Evolutionary conservation across 2,329 filamentous ascomycete species (phyloP), one percentile per base, ranked within the genome.

Genomic region (Colletotrichum truncatum): DNA sequence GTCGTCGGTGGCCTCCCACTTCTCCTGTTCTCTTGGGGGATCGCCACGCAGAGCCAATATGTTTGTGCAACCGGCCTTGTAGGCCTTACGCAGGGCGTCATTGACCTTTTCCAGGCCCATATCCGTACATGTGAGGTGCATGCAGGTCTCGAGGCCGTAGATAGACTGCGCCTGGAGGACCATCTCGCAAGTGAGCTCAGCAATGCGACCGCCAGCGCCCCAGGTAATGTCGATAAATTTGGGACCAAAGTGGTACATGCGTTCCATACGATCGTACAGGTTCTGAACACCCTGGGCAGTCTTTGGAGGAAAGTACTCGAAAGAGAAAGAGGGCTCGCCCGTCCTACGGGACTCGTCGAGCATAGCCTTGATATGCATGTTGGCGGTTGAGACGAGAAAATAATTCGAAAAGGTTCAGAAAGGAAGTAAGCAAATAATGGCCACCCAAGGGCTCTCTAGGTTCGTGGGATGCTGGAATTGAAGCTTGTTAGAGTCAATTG

Each of bases 241-340:
- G 69, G 95, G 96, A 2, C 94, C 96, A 69, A 97, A 88, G 74
- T 91, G 89, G 80, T 97, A 94, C 96, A 99, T 99, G 81, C 94
- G 94, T 81, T 99, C 96, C 93, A 99, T 98, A 72, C 96, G 93
- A 73, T 99, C 96, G 85, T 99, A 99, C 64, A 99, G 90, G 79
- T 99, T 99, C 82, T 99, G 96, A 11, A 99, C 95, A 85, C 96
- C 96, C 82, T 96, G 93, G 10, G 93, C 92, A 7, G 96, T 99
- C 84, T 99, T 99, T 38, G 96, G 96, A 54, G 96, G 96, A 81
- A 99, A 99, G 85, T 97, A 99, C 80, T 99, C 96, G 84, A 99
- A 99, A 66, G 96, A 99, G 85, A 98, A 98, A 76, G 94, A 96
- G 63, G 94, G 91, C 74, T 91, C 88, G 76, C 90, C 89, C 74